phyloP scores from a whole-genome alignment of 169 alveolate genomes.

The Plasmodium gonderi region DNA sequence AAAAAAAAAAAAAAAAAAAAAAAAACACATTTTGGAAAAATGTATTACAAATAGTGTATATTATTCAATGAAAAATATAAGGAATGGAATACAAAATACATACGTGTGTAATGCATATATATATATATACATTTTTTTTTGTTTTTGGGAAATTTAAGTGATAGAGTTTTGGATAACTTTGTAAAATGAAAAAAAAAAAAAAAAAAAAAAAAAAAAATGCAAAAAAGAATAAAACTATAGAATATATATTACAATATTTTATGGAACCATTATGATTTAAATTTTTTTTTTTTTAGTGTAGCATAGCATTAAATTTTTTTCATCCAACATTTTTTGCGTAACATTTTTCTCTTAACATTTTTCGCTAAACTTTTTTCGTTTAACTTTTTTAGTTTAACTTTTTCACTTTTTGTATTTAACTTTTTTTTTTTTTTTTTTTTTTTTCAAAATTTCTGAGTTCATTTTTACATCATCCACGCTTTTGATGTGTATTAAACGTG shows the following conservation, averaged over 20 bases:
- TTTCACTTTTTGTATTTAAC: background rate
- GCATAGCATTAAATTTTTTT: background rate
- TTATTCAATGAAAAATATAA: constrained; percentile 14
- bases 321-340: background rate
- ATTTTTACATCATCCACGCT: constrained; percentile 6
- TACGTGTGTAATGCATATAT: background rate
- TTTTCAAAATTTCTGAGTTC: constrained; percentile 10
- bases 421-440: background rate
- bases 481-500: background rate
- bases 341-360: background rate
- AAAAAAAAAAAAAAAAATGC: background rate
- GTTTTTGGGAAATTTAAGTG: background rate
- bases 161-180: background rate
- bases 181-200: background rate
- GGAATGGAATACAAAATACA: background rate
- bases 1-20: background rate
- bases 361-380: background rate
- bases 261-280: background rate
- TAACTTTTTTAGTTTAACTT: constrained; percentile 6
- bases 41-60: constrained; percentile 1
- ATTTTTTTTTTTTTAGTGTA: background rate
- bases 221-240: background rate
- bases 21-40: background rate
- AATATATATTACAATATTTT: background rate
- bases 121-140: background rate